These are phyloP conservation scores for Arthrobotrys megalospora DNA, from an alignment of 2,329 filamentous ascomycete genomes.

Conservation along the genomic window DNA sequence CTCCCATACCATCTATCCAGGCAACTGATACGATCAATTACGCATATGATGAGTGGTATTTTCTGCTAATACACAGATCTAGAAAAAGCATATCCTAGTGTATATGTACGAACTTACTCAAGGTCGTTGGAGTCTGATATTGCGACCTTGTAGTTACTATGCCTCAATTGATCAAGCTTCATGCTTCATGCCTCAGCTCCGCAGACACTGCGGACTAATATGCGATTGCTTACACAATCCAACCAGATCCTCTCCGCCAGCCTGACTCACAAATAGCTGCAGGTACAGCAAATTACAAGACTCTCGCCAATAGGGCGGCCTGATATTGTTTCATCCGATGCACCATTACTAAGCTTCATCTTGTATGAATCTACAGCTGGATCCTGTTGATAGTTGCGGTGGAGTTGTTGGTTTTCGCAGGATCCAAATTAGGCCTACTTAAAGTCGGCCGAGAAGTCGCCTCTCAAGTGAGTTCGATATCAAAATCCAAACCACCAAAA, in stretches of 20 bases:
- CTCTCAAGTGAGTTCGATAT: conserved; percentile 6
- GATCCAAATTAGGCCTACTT: conserved; percentile 47
- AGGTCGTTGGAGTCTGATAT: background rate
- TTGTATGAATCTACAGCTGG: background rate
- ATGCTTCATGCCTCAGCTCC: too few relatives aligned
- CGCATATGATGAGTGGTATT: too few relatives aligned
- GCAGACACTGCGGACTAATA: background rate
- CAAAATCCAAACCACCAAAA: conserved; percentile 31
- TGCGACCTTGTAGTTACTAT: background rate
- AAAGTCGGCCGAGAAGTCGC: conserved; percentile 43
- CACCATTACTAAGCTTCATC: conserved; percentile 23
- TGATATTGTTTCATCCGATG: conserved; percentile 10
- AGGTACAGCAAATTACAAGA: background rate
- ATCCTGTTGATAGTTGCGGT: conserved; percentile 25
- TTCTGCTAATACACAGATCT: too few relatives aligned
- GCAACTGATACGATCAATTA: too few relatives aligned
- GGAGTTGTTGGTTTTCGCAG: conserved; percentile 26
- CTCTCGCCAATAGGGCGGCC: conserved; percentile 20
- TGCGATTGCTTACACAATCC: conserved; percentile 8
- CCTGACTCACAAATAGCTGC: conserved; percentile 14
- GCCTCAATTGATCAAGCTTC: too few relatives aligned
- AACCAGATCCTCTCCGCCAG: conserved; percentile 7
- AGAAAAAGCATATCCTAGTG: background rate
- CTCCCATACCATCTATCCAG: too few relatives aligned
- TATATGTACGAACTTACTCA: background rate